Conservation (phyloP, 1,284 basidiomycete species). For the Inonotus hispidus region DNA sequence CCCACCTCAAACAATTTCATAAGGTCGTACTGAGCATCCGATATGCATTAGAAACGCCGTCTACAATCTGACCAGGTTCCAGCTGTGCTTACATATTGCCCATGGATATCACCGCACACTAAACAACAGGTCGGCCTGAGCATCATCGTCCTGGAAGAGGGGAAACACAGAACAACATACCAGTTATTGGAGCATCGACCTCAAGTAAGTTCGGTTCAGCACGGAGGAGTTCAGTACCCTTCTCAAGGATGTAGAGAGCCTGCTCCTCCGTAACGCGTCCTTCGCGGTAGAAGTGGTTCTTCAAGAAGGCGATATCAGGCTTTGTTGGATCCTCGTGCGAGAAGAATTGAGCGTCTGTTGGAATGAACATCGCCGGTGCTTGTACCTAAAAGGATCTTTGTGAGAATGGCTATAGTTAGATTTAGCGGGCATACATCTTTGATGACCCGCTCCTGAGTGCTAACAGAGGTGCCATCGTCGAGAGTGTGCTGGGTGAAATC, state of each 20-base stretch:
- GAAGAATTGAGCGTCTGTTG: conserved; percentile 93
- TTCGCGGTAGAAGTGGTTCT: conserved; percentile 99
- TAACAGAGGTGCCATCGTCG: conserved; percentile 83
- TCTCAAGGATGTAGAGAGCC: conserved; percentile 82
- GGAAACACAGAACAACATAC: conserved; percentile 36
- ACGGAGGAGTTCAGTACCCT: conserved; percentile 70
- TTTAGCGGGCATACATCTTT: conserved; percentile 60
- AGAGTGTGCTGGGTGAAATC: conserved; percentile 88
- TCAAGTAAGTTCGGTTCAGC: conserved; percentile 82
- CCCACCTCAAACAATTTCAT: conserved; percentile 96
- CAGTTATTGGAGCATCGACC: conserved; percentile 92
- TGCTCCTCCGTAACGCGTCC: conserved; percentile 89
- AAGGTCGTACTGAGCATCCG: conserved; percentile 66
- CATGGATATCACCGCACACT: conserved; percentile 93
- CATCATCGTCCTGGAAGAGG: neutral
- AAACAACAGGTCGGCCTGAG: conserved; percentile 14
- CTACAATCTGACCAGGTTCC: neutral
- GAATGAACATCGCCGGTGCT: conserved; percentile 90
- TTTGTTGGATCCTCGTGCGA: conserved; percentile 78
- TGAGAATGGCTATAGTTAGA: neutral
- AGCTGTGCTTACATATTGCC: conserved; percentile 58
- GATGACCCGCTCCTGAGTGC: conserved; percentile 80
- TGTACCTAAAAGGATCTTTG: conserved; percentile 59
- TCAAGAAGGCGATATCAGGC: conserved; percentile 95
- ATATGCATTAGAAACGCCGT: neutral